Evolutionary conservation across 139 green algal species (phyloP), one percentile per base, ranked within the genome.

Genomic region (Desmodesmus armatus): DNA sequence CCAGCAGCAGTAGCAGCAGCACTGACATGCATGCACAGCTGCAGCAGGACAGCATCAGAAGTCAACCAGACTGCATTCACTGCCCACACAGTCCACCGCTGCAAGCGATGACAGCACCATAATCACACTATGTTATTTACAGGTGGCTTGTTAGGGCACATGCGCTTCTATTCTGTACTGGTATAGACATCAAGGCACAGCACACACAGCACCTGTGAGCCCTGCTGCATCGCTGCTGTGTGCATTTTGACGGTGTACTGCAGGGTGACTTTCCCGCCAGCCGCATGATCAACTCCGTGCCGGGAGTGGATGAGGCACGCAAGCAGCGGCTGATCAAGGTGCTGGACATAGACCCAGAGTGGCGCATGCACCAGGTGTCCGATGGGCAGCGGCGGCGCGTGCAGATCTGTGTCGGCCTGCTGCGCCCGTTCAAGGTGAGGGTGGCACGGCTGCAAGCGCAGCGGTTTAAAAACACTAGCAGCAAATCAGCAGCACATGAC

Each of bases 321-420:
- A 90, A 91, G 73, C 88, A 89, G 17, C 73, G 84, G 43, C 86
- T 98, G 5, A 96, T 98, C 35, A 87, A 94, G 84, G 90, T 98
- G 15, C 86, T 98, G 51, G 95, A 98, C 84, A 94, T 99, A 40
- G 93, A 99, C 86, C 90, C 91, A 3, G 60, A 89, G 7, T 99
- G 96, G 95, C 91, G 92, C 80, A 95, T 96, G 94, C 93, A 94
- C 85, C 88, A 88, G 6, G 94, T 98, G 53, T 98, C 94, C 17
- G 96, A 99, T 78, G 96, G 96, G 2, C 96, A 99, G 91, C 87
- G 96, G 51, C 85, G 96, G 27, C 87, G 96, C 1, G 96, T 99
- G 82, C 97, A 99, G 90, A 96, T 99, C 41, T 95, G 90, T 72
- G 92, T 98, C 75, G 96, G 96, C 2, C 89, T 99, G 75, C 86